Evolutionary conservation across 371 early-diverging fungal species (phyloP).

Genomic region (Mortierella polycephala): DNA sequence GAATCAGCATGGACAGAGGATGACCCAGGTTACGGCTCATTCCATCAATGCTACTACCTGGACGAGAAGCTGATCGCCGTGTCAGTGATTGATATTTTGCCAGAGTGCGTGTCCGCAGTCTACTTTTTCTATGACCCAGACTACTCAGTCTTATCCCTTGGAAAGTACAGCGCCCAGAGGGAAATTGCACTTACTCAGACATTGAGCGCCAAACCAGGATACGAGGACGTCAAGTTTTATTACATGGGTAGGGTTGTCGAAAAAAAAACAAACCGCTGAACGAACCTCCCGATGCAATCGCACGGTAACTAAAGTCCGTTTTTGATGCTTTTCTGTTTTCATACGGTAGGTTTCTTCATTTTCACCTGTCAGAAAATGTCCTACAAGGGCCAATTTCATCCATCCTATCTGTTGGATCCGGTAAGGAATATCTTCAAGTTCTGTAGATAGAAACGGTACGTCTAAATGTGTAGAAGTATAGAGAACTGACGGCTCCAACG

Average conservation of each 20-base stretch:
- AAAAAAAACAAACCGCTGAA: background rate
- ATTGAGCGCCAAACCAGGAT: conserved; percentile 44
- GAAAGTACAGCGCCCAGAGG: conserved; percentile 85
- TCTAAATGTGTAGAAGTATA: too few relatives aligned
- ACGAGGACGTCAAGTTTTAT: conserved; percentile 72
- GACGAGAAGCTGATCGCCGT: conserved; percentile 84
- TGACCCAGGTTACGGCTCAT: conserved; percentile 75
- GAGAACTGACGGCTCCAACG: background rate
- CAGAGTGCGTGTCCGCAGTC: conserved; percentile 89
- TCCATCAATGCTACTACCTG: conserved; percentile 89
- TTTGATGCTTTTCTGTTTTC: background rate
- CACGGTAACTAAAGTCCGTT: too few relatives aligned
- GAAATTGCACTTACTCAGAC: conserved; percentile 75
- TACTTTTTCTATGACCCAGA: conserved; percentile 95
- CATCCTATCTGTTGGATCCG: conserved; percentile 84
- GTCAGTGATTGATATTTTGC: conserved; percentile 92
- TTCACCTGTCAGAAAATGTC: conserved; percentile 92
- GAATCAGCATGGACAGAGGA: conserved; percentile 25
- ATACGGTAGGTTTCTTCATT: conserved; percentile 81
- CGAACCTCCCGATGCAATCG: background rate
- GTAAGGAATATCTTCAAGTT: conserved; percentile 24
- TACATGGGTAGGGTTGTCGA: conserved; percentile 77
- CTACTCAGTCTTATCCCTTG: conserved; percentile 76
- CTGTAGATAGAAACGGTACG: background rate
- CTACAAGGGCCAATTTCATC: conserved; percentile 90